Evolutionary conservation across 2,329 filamentous ascomycete species (phyloP).

Genomic region (Phyllachora maydis): DNA sequence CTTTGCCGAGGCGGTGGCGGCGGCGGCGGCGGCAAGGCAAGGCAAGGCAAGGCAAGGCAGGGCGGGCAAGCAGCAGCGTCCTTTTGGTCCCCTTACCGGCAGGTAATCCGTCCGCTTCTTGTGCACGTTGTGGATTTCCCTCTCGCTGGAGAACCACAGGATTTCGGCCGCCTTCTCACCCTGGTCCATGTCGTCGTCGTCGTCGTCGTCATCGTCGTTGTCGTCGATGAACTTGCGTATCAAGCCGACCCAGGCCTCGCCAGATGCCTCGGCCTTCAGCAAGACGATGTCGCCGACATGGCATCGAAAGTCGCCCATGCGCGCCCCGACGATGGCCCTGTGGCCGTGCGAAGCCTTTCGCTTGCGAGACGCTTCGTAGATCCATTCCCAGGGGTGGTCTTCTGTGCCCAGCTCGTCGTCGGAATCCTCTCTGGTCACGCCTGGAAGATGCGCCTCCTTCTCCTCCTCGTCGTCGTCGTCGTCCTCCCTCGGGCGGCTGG

Average conservation of each 20-base stretch:
- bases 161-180: constrained; percentile 74
- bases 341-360: constrained; percentile 13
- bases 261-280: constrained; percentile 68
- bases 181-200: no score
- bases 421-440: constrained; percentile 55
- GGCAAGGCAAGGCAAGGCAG: no score
- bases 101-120: constrained; percentile 69
- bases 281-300: constrained; percentile 66
- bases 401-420: constrained; percentile 69
- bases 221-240: constrained; percentile 65
- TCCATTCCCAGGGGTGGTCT: constrained; percentile 61
- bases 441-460: no score
- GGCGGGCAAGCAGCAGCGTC: no score
- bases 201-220: constrained; percentile 48
- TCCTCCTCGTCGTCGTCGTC: constrained; percentile 2
- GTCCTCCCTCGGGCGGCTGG: constrained; percentile 1
- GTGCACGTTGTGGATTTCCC: constrained; percentile 65
- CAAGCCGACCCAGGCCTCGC: constrained; percentile 83
- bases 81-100: constrained; percentile 31
- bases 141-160: constrained; percentile 89
- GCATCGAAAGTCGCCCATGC: constrained; percentile 66
- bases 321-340: constrained; percentile 53
- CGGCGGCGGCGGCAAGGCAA: neutral
- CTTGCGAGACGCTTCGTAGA: constrained; percentile 32
- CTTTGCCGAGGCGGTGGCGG: no score